phyloP scores from a whole-genome alignment of 805 yeast genomes.

The Starmerella etchellsii region DNA sequence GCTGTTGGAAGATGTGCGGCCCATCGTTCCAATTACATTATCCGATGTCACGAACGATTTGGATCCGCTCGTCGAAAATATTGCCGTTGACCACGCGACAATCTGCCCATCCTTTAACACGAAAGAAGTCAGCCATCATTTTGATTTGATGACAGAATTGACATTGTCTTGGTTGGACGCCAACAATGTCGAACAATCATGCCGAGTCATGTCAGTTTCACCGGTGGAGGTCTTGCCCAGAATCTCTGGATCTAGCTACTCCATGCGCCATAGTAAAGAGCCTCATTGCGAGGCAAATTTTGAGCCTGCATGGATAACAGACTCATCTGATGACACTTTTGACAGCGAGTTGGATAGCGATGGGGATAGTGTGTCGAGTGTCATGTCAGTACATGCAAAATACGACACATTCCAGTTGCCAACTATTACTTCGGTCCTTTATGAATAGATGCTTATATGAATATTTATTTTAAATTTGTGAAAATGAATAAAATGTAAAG shows the following conservation, averaged over 20 bases:
- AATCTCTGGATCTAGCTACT: conserved; percentile 1
- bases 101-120: conserved; percentile 8
- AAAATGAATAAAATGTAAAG: no score
- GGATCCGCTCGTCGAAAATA: conserved; percentile 1
- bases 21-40: neutral
- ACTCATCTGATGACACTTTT: conserved; percentile 6
- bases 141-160: conserved; percentile 8
- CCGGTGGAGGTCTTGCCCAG: conserved; percentile 12
- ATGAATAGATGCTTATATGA: neutral
- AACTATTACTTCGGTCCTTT: neutral
- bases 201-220: conserved; percentile 2
- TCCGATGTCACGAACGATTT: neutral
- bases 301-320: conserved; percentile 13
- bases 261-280: neutral
- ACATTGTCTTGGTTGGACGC: conserved; percentile 2
- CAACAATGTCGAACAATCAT: neutral
- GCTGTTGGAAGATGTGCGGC: conserved; percentile 6
- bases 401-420: neutral
- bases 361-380: conserved; percentile 2
- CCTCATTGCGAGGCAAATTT: neutral
- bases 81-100: conserved; percentile 9
- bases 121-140: conserved; percentile 4
- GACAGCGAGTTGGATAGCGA: neutral
- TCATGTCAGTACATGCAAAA: conserved; percentile 6
- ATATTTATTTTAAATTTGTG: no score